Evolutionary conservation across 306 rosid species (phyloP).

Genomic region (Cicer cuneatum): DNA sequence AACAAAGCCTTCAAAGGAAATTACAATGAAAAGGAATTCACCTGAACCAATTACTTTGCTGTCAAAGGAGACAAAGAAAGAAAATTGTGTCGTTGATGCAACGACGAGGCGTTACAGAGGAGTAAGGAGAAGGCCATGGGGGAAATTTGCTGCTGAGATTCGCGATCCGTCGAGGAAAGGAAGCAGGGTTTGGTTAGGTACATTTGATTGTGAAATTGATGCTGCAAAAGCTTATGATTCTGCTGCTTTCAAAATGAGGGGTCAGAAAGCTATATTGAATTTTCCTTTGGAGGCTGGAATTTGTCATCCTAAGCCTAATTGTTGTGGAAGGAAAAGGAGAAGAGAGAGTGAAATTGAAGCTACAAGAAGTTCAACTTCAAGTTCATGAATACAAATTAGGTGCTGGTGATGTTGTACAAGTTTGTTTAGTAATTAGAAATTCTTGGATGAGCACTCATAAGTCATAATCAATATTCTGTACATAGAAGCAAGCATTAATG

Average conservation of each 20-base stretch:
- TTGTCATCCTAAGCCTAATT: constrained; percentile 49
- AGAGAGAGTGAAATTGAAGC: constrained; percentile 37
- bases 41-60: background rate
- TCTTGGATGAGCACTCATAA: background rate
- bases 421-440: constrained; percentile 1
- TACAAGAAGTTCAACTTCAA: constrained; percentile 13
- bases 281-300: constrained; percentile 79
- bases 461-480: constrained; percentile 5
- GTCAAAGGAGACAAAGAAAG: constrained; percentile 15
- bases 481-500: constrained; percentile 21
- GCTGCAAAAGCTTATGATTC: constrained; percentile 90
- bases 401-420: background rate
- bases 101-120: constrained; percentile 64
- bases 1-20: constrained; percentile 3
- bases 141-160: constrained; percentile 87
- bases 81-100: constrained; percentile 2
- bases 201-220: constrained; percentile 72
- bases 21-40: constrained; percentile 1
- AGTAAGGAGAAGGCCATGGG: constrained; percentile 90
- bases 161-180: constrained; percentile 78
- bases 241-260: constrained; percentile 89
- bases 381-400: constrained; percentile 20
- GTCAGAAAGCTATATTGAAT: constrained; percentile 77
- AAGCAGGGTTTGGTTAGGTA: constrained; percentile 84
- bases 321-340: constrained; percentile 58